Evolutionary conservation across 306 rosid species (phyloP), one percentile per base, ranked within the genome.

Genomic region (Gynostemma pentaphyllum): DNA sequence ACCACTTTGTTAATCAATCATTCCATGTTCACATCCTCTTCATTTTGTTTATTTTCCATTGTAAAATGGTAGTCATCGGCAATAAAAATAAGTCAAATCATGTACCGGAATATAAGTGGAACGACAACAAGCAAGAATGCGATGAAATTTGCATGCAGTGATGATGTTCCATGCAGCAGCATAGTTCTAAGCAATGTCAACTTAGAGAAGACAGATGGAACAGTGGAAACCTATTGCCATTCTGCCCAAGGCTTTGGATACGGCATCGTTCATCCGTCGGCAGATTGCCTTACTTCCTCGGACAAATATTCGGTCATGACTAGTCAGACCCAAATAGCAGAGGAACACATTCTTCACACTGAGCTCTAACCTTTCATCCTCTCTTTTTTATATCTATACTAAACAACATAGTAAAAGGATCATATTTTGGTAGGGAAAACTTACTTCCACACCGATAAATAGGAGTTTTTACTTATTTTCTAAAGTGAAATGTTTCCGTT

Each of bases 41-140:
- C n/a, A 29, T 59, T 56, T 64, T 67, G 32, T 63, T 67, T n/a
- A n/a, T n/a, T n/a, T n/a, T n/a, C n/a, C n/a, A n/a, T n/a, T n/a
- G n/a, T n/a, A n/a, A n/a, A n/a, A n/a, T n/a, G n/a, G n/a, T 67
- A 94, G 99, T 37, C 83, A 27, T 79, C 99, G 54, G 99, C 97
- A 0, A 80, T 94, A 78, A 75, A 83, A 62, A 74, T 94, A 75
- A 85, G 82, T 49, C 82, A 86, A 79, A 81, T 94, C 56, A 59
- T 94, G 72, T 94, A 88, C 41, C 77, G 70, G 69, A 81, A 94
- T 72, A 77, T 94, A 26, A 84, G 82, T 12, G 99, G 99, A 39
- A 86, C 94, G 0, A 86, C 99, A 29, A 84, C 7, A 56, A 94
- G 99, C 71, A 86, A 73, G 0, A 86, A 84, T 66, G 99, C 99